Percentiles rank a stretch among this genome's conserved stretches.
phyloP scores from a whole-genome alignment of 2,329 filamentous ascomycete genomes.

The Didymellaceae sp. region DNA sequence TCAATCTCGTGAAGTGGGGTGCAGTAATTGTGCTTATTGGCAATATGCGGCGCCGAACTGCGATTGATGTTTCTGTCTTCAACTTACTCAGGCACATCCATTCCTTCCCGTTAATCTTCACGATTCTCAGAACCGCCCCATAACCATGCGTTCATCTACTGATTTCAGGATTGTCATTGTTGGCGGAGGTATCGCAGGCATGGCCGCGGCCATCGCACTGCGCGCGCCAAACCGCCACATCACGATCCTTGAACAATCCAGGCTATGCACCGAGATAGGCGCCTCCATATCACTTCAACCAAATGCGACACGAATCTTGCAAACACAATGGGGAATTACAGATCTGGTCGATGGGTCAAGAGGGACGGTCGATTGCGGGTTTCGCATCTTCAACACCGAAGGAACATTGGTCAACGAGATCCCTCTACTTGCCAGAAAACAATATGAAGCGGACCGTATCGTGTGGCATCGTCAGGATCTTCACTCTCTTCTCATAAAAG shows the following conservation, averaged over 20 bases:
- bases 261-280: slow-evolving; percentile 47
- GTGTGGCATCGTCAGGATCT: slow-evolving; percentile 54
- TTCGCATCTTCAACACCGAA: slow-evolving; percentile 46
- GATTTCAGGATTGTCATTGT: slow-evolving; percentile 43
- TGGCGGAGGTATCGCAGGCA: slow-evolving; percentile 34
- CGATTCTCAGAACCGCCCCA: no score
- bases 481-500: slow-evolving; percentile 53
- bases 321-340: slow-evolving; percentile 38
- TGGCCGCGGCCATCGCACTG: slow-evolving; percentile 45
- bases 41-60: no score
- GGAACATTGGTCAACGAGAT: slow-evolving; percentile 44
- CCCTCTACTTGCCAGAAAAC: slow-evolving; percentile 30
- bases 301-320: slow-evolving; percentile 49
- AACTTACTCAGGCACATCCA: no score
- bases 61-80: no score
- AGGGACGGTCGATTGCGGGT: slow-evolving; percentile 47
- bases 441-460: slow-evolving; percentile 50
- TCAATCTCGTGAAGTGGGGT: no score
- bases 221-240: slow-evolving; percentile 43
- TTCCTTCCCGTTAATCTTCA: no score
- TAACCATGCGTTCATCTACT: slow-evolving; percentile 24
- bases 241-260: slow-evolving; percentile 43
- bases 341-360: slow-evolving; percentile 35
- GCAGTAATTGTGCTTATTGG: no score
- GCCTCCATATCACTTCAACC: slow-evolving; percentile 53